A percentile compares a stretch with the other conserved stretches of the same genome.
phyloP scores from a whole-genome alignment of 2,329 filamentous ascomycete species.

The Fusarium hostae region DNA sequence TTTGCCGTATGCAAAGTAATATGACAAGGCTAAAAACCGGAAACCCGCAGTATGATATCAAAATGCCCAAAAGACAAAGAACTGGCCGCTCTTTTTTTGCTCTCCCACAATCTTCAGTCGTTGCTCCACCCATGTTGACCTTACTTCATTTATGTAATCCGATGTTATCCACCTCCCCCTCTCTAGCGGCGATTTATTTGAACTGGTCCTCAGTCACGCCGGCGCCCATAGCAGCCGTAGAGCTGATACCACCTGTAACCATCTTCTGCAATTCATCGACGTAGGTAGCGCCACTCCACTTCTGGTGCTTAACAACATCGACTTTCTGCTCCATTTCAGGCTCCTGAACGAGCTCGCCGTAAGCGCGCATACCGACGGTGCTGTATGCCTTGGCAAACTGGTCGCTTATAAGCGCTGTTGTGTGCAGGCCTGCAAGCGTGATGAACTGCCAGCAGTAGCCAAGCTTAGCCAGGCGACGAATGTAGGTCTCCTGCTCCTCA shows the following conservation, averaged over 20 bases:
- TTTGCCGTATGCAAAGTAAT: conserved; percentile 2
- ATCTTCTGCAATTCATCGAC: conserved; percentile 96
- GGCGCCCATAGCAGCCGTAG: conserved; percentile 95
- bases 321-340: conserved; percentile 92
- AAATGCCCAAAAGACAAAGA: conserved; percentile 26
- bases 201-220: conserved; percentile 99
- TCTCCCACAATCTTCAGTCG: not conserved
- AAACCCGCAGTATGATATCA: conserved; percentile 33
- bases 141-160: not conserved
- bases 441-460: conserved; percentile 99
- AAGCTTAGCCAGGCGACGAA: conserved; percentile 83
- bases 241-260: conserved; percentile 92
- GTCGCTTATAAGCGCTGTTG: conserved; percentile 90
- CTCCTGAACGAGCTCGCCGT: conserved; percentile 97
- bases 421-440: conserved; percentile 97
- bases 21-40: conserved; percentile 7
- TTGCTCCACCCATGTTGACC: not conserved
- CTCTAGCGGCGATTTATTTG: conserved; percentile 41
- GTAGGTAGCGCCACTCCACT: conserved; percentile 96
- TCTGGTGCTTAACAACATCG: conserved; percentile 98
- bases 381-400: conserved; percentile 87
- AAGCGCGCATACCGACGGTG: conserved; percentile 89
- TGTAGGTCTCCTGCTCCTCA: conserved; percentile 96
- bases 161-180: not conserved
- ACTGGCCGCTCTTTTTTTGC: conserved; percentile 18